Base-by-base conservation (phyloP, 2,329 filamentous ascomycete species). In the Onygena corvina region DNA sequence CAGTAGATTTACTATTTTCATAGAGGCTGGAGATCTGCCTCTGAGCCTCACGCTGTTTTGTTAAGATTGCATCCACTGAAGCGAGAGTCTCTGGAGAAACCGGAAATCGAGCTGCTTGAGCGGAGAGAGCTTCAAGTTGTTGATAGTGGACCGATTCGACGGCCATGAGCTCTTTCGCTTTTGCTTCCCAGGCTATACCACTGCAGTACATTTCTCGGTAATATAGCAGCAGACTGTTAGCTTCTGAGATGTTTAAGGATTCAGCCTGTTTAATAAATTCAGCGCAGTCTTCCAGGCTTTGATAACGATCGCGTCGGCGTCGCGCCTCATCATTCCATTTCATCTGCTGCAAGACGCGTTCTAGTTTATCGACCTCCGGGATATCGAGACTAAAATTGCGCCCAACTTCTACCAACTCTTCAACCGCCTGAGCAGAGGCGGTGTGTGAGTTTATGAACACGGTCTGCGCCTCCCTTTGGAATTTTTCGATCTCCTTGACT, bases 1-100 rank as follows among this genome's bases (percentile, higher is more conserved):
- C 84, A 0, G 76, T 71, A 30, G 87, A 75, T 55, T 81, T 84
- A 54, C 83, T 90, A 50, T 83, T 80, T 52, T 90, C 80, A 30
- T 83, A 89, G 7, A 98, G 70, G 31, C 84, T 83, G 45, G 88
- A 70, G 48, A 98, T 94, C 59, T 89, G 84, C 12, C 85, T 83
- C 61, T 95, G 89, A 0, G 89, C 89, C 62, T 96, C 92, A 16
- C 92, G 83, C 64, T 98, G 92, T 67, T 95, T 96, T 64, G 88
- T 88, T 51, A 98, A 71, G 50, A 96, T 95, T 45, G 87, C 83
- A 59, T 98, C 92, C 21, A 98, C 86, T 6, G 80, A 76, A 5
- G 80, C 77, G 20, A 94, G 74, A 0, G 88, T 96, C 29, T 89
- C 84, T 3, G 80, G 72, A 1, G 85, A 84, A 16, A 96, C 89